These are phyloP conservation scores for Gracilaria gracilis DNA, from an alignment of 23 red algal genomes.

Conservation along the genomic window DNA sequence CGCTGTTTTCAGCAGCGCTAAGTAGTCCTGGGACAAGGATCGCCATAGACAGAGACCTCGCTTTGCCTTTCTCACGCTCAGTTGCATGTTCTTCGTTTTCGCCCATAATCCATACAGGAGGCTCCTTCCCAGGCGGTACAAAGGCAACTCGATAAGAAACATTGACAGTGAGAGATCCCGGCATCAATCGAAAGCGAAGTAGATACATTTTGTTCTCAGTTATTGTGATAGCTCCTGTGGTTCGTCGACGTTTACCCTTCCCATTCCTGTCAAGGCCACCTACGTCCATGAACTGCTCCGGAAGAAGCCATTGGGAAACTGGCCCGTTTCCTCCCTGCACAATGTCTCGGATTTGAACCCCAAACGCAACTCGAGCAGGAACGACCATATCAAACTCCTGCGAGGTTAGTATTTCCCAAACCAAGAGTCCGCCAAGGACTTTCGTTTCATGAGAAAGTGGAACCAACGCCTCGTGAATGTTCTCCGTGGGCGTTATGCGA, in stretches of 20 bases:
- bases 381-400: constrained; percentile 69
- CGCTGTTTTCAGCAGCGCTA: constrained; percentile 31
- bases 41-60: constrained; percentile 60
- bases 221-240: constrained; percentile 62
- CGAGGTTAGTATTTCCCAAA: constrained; percentile 62
- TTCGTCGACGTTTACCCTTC: constrained; percentile 35
- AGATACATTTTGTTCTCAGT: constrained; percentile 59
- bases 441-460: background rate
- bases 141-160: constrained; percentile 56
- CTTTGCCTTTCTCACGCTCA: constrained; percentile 37
- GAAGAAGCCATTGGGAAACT: constrained; percentile 34
- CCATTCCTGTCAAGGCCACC: constrained; percentile 49
- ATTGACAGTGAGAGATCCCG: constrained; percentile 65
- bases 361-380: constrained; percentile 60
- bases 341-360: constrained; percentile 21
- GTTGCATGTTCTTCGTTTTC: constrained; percentile 51
- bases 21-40: constrained; percentile 70
- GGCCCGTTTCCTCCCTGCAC: background rate
- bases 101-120: constrained; percentile 64
- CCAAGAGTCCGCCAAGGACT: constrained; percentile 50
- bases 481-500: constrained; percentile 27
- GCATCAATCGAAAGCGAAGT: constrained; percentile 57
- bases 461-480: constrained; percentile 44
- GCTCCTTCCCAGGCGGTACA: constrained; percentile 59
- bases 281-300: constrained; percentile 65